phyloP scores from a whole-genome alignment of 352 stramenopile species.

The Saprolegnia diclina region DNA sequence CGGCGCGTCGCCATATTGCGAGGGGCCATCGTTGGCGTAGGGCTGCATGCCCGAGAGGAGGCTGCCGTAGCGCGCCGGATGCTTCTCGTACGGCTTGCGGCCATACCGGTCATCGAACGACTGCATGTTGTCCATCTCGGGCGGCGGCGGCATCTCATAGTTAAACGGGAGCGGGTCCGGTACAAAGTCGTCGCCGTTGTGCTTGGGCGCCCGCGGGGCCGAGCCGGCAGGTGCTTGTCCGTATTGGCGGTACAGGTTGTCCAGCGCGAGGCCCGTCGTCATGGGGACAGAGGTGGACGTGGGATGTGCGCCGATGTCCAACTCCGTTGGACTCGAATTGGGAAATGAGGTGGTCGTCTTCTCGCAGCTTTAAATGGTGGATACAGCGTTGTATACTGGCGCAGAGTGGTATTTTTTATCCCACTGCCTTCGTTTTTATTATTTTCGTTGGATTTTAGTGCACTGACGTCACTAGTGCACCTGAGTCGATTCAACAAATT shows the following conservation, averaged over 20 bases:
- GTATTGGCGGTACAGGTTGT: constrained; percentile 24
- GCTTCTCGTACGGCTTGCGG: constrained; percentile 33
- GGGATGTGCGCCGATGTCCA: constrained; percentile 13
- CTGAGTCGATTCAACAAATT: constrained; percentile 16
- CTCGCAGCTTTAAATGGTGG: constrained; percentile 10
- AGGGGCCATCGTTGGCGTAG: neutral
- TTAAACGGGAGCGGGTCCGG: constrained; percentile 74
- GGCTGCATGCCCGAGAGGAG: constrained; percentile 26
- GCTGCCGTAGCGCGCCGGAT: constrained; percentile 26
- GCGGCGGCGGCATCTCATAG: constrained; percentile 33
- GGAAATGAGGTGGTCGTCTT: constrained; percentile 16
- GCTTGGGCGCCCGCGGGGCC: constrained; percentile 2
- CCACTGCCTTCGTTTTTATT: constrained; percentile 8
- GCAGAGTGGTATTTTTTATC: constrained; percentile 10
- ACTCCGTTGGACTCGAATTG: constrained; percentile 24
- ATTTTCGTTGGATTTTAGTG: neutral
- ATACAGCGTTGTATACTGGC: constrained; percentile 13
- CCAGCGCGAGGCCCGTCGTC: constrained; percentile 24
- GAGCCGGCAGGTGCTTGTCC: constrained; percentile 2
- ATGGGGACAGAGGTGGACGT: constrained; percentile 22
- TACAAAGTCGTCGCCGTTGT: constrained; percentile 53
- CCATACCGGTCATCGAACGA: constrained; percentile 25
- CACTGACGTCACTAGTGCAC: neutral
- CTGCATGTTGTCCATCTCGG: constrained; percentile 3
- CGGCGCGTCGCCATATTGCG: constrained; percentile 1